Evolutionary conservation across 805 yeast genomes (phyloP).

Genomic region (Priceomyces haplophilus): DNA sequence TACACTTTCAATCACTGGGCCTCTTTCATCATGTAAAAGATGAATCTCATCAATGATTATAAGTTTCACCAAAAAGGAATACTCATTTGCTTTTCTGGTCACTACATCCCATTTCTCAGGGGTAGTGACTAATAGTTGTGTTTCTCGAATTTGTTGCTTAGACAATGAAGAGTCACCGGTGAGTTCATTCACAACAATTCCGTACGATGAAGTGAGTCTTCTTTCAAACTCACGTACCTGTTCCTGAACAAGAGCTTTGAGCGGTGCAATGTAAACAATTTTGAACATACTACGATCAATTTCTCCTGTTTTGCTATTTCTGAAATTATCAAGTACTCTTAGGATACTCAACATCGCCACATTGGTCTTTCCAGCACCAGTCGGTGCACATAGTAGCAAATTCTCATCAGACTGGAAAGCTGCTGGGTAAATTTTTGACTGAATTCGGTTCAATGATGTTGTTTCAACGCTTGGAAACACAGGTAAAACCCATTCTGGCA

Average conservation of each 20-base stretch:
- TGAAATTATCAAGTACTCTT: slow-evolving; percentile 53
- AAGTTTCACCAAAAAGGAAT: slow-evolving; percentile 61
- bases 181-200: slow-evolving; percentile 74
- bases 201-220: slow-evolving; percentile 56
- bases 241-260: slow-evolving; percentile 93
- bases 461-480: slow-evolving; percentile 74
- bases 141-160: slow-evolving; percentile 67
- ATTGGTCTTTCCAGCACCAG: slow-evolving; percentile 98
- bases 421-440: slow-evolving; percentile 74
- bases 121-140: slow-evolving; percentile 86
- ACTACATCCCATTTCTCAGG: slow-evolving; percentile 98
- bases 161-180: slow-evolving; percentile 87
- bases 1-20: slow-evolving; percentile 88
- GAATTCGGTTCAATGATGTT: slow-evolving; percentile 70
- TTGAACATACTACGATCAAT: slow-evolving; percentile 58
- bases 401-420: slow-evolving; percentile 74
- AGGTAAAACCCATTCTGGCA: slow-evolving; percentile 80
- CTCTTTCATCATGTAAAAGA: slow-evolving; percentile 88
- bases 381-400: slow-evolving; percentile 89
- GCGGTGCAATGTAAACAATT: slow-evolving; percentile 86
- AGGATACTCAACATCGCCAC: slow-evolving; percentile 85
- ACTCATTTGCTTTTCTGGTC: slow-evolving; percentile 76
- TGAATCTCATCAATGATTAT: slow-evolving; percentile 91
- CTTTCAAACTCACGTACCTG: slow-evolving; percentile 84
- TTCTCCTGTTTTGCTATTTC: slow-evolving; percentile 45